Conservation (phyloP, 1,284 basidiomycete genomes). For the Agroathelia rolfsii region DNA sequence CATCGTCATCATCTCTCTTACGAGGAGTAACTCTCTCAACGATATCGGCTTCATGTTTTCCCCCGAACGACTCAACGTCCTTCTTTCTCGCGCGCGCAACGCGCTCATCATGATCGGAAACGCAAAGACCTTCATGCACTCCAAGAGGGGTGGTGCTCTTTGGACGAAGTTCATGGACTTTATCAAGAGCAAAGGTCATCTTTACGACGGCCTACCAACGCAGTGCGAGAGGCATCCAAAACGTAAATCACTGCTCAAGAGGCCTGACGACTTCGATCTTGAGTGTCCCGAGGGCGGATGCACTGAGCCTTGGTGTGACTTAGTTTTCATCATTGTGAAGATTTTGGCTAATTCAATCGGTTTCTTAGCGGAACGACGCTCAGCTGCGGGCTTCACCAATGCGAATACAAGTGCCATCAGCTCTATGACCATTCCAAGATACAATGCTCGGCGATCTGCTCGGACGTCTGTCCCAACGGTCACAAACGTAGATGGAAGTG, state of each 20-base stretch:
- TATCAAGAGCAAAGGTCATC: conserved; percentile 28
- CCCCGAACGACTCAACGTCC: conserved; percentile 56
- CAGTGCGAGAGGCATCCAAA: conserved; percentile 44
- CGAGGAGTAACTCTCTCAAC: conserved; percentile 40
- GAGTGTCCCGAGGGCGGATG: conserved; percentile 55
- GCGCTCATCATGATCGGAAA: conserved; percentile 58
- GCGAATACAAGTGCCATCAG: conserved; percentile 49
- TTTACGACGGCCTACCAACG: conserved; percentile 52
- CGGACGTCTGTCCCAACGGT: conserved; percentile 14
- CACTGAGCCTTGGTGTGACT: conserved; percentile 44
- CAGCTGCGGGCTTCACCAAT: conserved; percentile 39
- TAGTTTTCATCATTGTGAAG: too few species aligned
- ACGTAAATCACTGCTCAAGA: conserved; percentile 25
- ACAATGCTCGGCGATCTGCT: conserved; percentile 15
- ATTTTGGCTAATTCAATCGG: too few species aligned
- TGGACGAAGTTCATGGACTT: conserved; percentile 41
- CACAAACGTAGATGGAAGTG: conserved; percentile 24
- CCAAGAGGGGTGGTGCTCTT: conserved; percentile 38
- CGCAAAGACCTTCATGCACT: conserved; percentile 40
- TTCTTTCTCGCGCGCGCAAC: conserved; percentile 54
- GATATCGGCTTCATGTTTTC: conserved; percentile 62
- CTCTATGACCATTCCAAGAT: conserved; percentile 22
- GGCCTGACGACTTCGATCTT: conserved; percentile 37
- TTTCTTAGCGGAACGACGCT: conserved; percentile 35
- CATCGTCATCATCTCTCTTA: conserved; percentile 51